These are phyloP conservation scores for Gypsophila paniculata DNA, from an alignment of 179 eudicot genomes.

Conservation along the genomic window DNA sequence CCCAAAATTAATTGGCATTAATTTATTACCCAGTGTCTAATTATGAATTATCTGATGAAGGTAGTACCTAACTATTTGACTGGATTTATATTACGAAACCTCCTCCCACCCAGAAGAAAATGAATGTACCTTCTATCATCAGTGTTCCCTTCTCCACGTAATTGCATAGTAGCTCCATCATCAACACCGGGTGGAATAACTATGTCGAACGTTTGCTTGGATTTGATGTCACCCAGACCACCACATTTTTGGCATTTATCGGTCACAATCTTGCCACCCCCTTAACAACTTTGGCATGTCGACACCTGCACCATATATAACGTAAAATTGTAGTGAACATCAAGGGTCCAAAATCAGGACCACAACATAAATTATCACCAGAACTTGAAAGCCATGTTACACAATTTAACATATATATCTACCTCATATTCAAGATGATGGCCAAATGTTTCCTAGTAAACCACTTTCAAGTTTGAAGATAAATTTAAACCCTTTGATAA, in stretches of 20 bases:
- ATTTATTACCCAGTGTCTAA: too few relatives aligned
- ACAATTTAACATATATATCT: neutral
- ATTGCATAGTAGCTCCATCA: slow-evolving; percentile 66
- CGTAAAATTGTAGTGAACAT: neutral
- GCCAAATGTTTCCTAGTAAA: too few relatives aligned
- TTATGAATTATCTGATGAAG: neutral
- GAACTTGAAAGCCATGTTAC: neutral
- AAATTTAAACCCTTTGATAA: neutral
- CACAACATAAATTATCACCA: slow-evolving; percentile 4
- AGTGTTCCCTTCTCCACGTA: slow-evolving; percentile 75
- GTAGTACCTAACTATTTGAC: neutral
- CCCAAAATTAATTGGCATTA: neutral
- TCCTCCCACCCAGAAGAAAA: slow-evolving; percentile 1
- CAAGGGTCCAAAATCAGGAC: slow-evolving; percentile 2
- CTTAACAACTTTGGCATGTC: slow-evolving; percentile 69
- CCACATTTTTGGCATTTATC: slow-evolving; percentile 57
- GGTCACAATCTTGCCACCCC: slow-evolving; percentile 65
- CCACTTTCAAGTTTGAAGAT: too few relatives aligned
- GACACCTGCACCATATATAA: slow-evolving; percentile 46
- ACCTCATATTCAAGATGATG: neutral
- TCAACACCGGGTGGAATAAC: slow-evolving; percentile 73
- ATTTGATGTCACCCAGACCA: slow-evolving; percentile 55
- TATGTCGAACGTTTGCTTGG: slow-evolving; percentile 48
- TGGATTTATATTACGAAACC: neutral
- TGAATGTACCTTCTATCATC: slow-evolving; percentile 55